phyloP scores from a whole-genome alignment of 148 eudicot species.

The Camellia lanceoleosa region DNA sequence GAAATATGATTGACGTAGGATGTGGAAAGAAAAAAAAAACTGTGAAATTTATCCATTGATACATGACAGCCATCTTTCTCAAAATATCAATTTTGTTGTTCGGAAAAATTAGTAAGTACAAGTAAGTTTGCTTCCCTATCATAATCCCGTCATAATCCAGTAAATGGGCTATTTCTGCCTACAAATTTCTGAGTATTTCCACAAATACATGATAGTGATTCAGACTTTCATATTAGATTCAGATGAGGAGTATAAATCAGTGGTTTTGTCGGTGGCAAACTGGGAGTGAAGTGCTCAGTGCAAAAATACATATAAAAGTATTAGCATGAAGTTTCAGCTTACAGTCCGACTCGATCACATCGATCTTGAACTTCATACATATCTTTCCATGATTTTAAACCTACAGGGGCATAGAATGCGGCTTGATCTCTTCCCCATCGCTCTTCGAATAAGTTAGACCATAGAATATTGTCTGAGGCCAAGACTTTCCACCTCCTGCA shows the following conservation, averaged over 20 bases:
- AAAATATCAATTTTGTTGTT: too few species aligned
- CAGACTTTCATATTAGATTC: neutral
- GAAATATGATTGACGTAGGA: too few species aligned
- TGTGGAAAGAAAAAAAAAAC: too few species aligned
- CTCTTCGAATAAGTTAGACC: constrained; percentile 62
- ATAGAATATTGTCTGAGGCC: constrained; percentile 61
- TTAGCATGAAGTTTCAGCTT: constrained; percentile 25
- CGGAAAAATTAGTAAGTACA: neutral
- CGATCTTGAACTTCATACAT: constrained; percentile 79
- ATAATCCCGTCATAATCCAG: too few species aligned
- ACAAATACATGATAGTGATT: neutral
- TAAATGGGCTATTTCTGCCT: neutral
- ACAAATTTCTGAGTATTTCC: neutral
- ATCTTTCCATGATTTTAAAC: constrained; percentile 70
- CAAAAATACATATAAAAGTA: neutral
- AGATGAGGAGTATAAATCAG: neutral
- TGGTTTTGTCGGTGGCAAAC: neutral
- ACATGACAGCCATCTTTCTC: too few species aligned
- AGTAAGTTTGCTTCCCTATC: neutral
- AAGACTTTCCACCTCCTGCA: constrained; percentile 81
- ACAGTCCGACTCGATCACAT: constrained; percentile 83
- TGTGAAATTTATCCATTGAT: too few species aligned
- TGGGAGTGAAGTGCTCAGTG: neutral
- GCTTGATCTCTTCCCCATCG: constrained; percentile 77
- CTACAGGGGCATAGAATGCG: constrained; percentile 43